Percentiles rank a stretch among this genome's conserved stretches.
phyloP scores from a whole-genome alignment of 805 yeast genomes.

The Hanseniaspora thailandica region DNA sequence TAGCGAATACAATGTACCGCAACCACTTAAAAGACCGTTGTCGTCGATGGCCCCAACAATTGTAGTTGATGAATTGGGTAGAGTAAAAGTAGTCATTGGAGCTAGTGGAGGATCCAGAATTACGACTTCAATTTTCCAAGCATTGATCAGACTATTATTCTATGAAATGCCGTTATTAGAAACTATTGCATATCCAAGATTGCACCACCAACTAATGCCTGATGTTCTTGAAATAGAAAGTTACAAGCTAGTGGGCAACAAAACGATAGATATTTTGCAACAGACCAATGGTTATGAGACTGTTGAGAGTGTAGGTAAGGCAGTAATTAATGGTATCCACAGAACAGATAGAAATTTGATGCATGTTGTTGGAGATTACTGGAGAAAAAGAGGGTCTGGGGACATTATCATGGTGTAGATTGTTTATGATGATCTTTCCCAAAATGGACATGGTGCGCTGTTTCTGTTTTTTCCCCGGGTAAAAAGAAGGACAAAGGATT shows the following conservation, averaged over 20 bases:
- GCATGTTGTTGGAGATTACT: slow-evolving; percentile 76
- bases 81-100: slow-evolving; percentile 62
- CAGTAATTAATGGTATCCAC: slow-evolving; percentile 49
- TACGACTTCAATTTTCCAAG: slow-evolving; percentile 70
- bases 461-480: background rate
- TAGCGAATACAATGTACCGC: slow-evolving; percentile 63
- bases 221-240: slow-evolving; percentile 51
- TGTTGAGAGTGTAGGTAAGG: slow-evolving; percentile 34
- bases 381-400: slow-evolving; percentile 66
- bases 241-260: slow-evolving; percentile 33
- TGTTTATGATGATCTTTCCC: background rate
- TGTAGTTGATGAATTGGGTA: slow-evolving; percentile 36
- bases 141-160: slow-evolving; percentile 54
- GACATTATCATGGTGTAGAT: slow-evolving; percentile 15
- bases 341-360: slow-evolving; percentile 32
- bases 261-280: slow-evolving; percentile 29
- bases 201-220: slow-evolving; percentile 85
- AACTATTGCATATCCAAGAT: slow-evolving; percentile 64
- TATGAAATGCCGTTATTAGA: slow-evolving; percentile 50
- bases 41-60: slow-evolving; percentile 76
- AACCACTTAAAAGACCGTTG: slow-evolving; percentile 69
- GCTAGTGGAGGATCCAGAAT: slow-evolving; percentile 93
- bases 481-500: too few relatives aligned
- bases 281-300: slow-evolving; percentile 40
- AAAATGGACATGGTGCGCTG: background rate